Conservation (phyloP, 768 basidiomycete species). For the Ephemerocybe angulata region DNA sequence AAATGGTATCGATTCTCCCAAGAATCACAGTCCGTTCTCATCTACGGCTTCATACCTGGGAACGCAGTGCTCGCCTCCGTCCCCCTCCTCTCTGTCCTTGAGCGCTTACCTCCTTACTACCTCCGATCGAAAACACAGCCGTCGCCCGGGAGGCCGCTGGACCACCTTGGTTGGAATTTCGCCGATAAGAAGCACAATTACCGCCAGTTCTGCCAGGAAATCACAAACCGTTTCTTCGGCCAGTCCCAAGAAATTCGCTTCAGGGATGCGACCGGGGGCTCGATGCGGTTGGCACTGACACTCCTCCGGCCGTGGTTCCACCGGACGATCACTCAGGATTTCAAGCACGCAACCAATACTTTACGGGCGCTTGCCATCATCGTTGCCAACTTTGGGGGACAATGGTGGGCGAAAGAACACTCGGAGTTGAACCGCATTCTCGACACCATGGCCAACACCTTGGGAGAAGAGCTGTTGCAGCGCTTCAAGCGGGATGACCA, state of each 20-base stretch:
- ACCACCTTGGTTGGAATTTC: conserved; percentile 50
- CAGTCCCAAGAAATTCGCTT: conserved; percentile 53
- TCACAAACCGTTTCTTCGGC: conserved; percentile 59
- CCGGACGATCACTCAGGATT: conserved; percentile 36
- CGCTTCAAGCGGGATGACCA: conserved; percentile 21
- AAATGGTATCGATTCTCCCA: conserved; percentile 74
- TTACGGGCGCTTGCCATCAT: conserved; percentile 41
- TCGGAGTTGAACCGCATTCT: conserved; percentile 59
- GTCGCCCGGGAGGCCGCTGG: conserved; percentile 29
- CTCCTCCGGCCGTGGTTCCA: conserved; percentile 74
- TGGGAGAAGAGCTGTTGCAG: conserved; percentile 60
- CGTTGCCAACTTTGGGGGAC: conserved; percentile 65
- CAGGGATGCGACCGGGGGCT: conserved; percentile 62
- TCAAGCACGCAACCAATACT: conserved; percentile 31
- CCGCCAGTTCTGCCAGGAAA: conserved; percentile 67
- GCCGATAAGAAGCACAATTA: conserved; percentile 56
- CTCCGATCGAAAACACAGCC: conserved; percentile 28
- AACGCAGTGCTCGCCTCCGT: conserved; percentile 66
- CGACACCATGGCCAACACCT: conserved; percentile 52
- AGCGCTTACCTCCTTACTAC: conserved; percentile 73
- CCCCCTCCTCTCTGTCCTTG: conserved; percentile 60
- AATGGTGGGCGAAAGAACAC: conserved; percentile 65
- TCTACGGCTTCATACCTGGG: conserved; percentile 64
- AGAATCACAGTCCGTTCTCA: conserved; percentile 74
- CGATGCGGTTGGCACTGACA: conserved; percentile 63